Conservation (phyloP, 163 green algal species). For the Chlamydomonas reinhardtii region DNA sequence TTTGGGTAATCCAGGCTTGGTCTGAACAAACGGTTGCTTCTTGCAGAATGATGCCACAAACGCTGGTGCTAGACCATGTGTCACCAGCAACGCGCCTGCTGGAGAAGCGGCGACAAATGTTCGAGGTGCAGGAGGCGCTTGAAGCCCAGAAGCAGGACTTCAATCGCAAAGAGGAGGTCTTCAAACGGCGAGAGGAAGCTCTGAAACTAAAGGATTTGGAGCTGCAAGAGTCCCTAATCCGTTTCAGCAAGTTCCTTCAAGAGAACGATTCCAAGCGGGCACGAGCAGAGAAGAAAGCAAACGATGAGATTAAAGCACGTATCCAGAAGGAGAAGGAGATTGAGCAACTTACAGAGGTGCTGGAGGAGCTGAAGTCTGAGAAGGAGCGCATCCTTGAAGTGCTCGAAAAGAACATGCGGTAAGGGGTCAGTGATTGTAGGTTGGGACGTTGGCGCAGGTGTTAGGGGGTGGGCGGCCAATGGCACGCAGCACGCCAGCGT, state of each 20-base stretch:
- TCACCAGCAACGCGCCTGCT: slow-evolving; percentile 90
- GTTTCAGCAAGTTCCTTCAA: slow-evolving; percentile 93
- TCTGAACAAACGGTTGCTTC: neutral
- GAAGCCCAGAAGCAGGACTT: slow-evolving; percentile 92
- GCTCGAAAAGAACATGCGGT: slow-evolving; percentile 86
- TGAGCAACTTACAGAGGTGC: slow-evolving; percentile 73
- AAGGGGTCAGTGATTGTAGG: neutral
- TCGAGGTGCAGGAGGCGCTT: slow-evolving; percentile 93
- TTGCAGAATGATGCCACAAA: slow-evolving; percentile 64
- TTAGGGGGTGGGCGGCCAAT: no score
- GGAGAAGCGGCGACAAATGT: slow-evolving; percentile 95
- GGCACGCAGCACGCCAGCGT: no score
- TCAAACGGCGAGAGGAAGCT: slow-evolving; percentile 85
- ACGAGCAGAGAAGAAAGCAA: slow-evolving; percentile 86
- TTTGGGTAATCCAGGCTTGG: no score
- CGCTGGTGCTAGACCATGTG: slow-evolving; percentile 88
- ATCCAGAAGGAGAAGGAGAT: slow-evolving; percentile 90
- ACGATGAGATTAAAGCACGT: slow-evolving; percentile 83
- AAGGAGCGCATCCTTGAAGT: slow-evolving; percentile 76
- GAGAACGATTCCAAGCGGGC: slow-evolving; percentile 91
- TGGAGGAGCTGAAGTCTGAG: slow-evolving; percentile 80
- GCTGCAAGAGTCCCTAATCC: slow-evolving; percentile 91
- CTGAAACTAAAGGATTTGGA: slow-evolving; percentile 93
- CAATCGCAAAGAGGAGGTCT: slow-evolving; percentile 88
- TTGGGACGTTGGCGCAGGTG: no score